phyloP scores from a whole-genome alignment of 345 rosid genomes.

The Eucalyptus albens region DNA sequence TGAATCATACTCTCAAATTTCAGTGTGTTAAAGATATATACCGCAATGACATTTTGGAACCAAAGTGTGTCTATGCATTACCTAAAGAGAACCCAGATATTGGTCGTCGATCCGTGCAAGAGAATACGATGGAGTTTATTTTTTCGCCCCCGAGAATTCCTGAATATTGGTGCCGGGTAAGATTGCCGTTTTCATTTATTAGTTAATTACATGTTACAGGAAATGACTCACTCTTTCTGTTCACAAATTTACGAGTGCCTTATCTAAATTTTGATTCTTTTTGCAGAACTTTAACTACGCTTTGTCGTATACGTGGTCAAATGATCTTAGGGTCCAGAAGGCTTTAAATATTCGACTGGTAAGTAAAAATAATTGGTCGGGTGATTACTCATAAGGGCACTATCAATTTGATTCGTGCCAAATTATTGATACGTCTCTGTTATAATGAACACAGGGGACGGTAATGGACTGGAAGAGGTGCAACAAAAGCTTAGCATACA shows the following conservation, averaged over 20 bases:
- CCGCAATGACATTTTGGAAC: constrained; percentile 4
- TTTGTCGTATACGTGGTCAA: constrained; percentile 13
- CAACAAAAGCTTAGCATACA: constrained; percentile 9
- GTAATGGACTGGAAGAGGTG: constrained; percentile 5
- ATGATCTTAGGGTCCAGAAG: constrained; percentile 1
- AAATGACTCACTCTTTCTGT: neutral
- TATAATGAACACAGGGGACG: neutral
- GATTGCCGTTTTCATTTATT: neutral
- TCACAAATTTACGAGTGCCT: neutral
- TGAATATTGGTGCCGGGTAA: constrained; percentile 6
- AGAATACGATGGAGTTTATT: neutral
- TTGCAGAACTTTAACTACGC: constrained; percentile 15
- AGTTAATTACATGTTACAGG: neutral
- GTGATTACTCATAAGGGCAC: neutral
- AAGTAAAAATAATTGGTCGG: neutral
- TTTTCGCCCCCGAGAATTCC: neutral
- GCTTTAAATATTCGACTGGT: constrained; percentile 16
- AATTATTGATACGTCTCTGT: neutral
- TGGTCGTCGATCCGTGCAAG: neutral
- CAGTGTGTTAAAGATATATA: constrained; percentile 9
- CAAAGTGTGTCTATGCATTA: constrained; percentile 4
- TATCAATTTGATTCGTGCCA: neutral
- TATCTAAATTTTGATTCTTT: neutral
- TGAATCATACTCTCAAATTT: neutral
- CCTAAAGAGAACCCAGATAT: neutral